phyloP scores from a whole-genome alignment of 139 green algal genomes.

The Nannochloris sp. region DNA sequence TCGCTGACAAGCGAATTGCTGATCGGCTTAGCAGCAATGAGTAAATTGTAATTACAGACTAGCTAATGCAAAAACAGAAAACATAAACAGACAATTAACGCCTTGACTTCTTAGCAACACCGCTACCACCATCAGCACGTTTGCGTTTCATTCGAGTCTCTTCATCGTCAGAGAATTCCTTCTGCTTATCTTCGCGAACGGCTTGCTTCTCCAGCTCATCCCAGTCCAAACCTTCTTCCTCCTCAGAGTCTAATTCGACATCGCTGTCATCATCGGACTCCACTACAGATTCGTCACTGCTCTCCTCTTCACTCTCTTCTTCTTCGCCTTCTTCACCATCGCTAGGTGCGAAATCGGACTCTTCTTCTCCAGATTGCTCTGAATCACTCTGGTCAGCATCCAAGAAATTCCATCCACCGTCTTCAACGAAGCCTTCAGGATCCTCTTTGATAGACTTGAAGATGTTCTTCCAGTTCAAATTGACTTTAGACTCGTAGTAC shows the following conservation, averaged over 20 bases:
- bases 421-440: conserved; percentile 80
- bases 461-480: conserved; percentile 97
- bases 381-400: conserved; percentile 80
- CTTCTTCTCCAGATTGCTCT: conserved; percentile 66
- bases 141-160: background rate
- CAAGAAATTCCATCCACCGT: conserved; percentile 95
- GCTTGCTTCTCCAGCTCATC: conserved; percentile 84
- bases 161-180: conserved; percentile 13
- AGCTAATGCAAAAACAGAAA: background rate
- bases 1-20: too few species aligned
- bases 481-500: conserved; percentile 96
- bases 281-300: conserved; percentile 21
- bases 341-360: conserved; percentile 57
- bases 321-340: conserved; percentile 51
- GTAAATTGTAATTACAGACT: background rate
- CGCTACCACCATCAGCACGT: background rate
- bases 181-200: conserved; percentile 12
- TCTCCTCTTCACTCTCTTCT: conserved; percentile 23
- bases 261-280: conserved; percentile 46
- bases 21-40: too few species aligned
- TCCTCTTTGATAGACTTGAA: conserved; percentile 88
- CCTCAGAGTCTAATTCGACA: conserved; percentile 50
- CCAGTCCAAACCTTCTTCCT: conserved; percentile 68
- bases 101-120: background rate
- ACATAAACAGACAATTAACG: background rate